These are phyloP conservation scores for Sisymbrium altissimum DNA, from an alignment of 345 rosid genomes.

Conservation along the genomic window DNA sequence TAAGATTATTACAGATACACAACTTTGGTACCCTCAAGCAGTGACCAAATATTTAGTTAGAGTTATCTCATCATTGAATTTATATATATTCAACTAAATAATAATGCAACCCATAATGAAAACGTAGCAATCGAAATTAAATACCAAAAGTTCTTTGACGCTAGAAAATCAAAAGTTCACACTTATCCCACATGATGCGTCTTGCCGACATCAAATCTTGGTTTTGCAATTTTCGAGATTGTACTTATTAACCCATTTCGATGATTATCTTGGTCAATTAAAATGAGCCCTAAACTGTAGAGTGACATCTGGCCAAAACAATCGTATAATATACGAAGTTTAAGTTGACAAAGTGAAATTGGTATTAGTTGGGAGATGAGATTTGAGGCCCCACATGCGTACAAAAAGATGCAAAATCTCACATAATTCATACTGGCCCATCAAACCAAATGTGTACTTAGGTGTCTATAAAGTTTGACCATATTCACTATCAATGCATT, in stretches of 20 bases:
- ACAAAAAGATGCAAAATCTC: background rate
- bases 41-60: background rate
- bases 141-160: slow-evolving; percentile 27
- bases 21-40: background rate
- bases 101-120: background rate
- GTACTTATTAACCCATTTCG: background rate
- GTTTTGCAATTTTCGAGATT: slow-evolving; percentile 20
- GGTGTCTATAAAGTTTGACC: slow-evolving; percentile 14
- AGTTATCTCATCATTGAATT: background rate
- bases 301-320: slow-evolving; percentile 19
- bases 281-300: background rate
- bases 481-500: slow-evolving; percentile 10
- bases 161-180: slow-evolving; percentile 25
- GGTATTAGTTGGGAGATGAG: slow-evolving; percentile 29
- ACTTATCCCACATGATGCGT: slow-evolving; percentile 7
- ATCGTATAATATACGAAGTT: background rate
- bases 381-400: slow-evolving; percentile 23
- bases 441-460: slow-evolving; percentile 24
- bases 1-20: background rate
- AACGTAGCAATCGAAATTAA: slow-evolving; percentile 26
- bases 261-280: background rate
- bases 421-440: slow-evolving; percentile 2
- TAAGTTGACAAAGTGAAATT: slow-evolving; percentile 14
- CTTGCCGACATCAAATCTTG: slow-evolving; percentile 28
- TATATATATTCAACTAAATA: background rate